phyloP scores from a whole-genome alignment of 2,329 filamentous ascomycete species.

The Fusarium goolgardi region DNA sequence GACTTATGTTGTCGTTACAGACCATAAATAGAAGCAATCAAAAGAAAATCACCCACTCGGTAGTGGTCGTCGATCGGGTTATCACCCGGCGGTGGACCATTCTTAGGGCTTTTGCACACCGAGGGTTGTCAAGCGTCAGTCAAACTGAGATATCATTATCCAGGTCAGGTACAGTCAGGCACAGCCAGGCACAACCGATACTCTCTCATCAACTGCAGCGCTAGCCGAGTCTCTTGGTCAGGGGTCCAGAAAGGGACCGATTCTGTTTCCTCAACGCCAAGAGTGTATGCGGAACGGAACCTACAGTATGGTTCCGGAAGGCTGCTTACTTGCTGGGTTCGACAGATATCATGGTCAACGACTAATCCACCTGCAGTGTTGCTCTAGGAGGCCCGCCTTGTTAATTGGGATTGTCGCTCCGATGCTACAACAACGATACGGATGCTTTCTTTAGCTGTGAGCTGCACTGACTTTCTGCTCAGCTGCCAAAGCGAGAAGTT shows the following conservation, averaged over 20 bases:
- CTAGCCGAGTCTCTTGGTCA: slow-evolving; percentile 27
- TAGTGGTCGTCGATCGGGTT: slow-evolving; percentile 36
- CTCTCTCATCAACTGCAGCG: slow-evolving; percentile 25
- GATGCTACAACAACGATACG: slow-evolving; percentile 6
- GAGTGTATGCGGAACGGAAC: not conserved
- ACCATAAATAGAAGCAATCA: slow-evolving; percentile 42
- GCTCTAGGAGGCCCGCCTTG: slow-evolving; percentile 3
- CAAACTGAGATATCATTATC: slow-evolving; percentile 23
- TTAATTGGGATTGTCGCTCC: slow-evolving; percentile 6
- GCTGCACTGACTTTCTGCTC: slow-evolving; percentile 9
- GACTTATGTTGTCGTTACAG: slow-evolving; percentile 20
- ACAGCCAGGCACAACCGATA: slow-evolving; percentile 14
- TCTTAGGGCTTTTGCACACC: slow-evolving; percentile 24
- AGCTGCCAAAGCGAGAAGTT: slow-evolving; percentile 6
- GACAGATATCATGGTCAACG: slow-evolving; percentile 7
- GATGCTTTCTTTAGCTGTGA: slow-evolving; percentile 12
- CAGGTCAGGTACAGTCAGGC: slow-evolving; percentile 1
- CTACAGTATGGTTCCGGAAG: slow-evolving; percentile 5
- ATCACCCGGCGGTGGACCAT: slow-evolving; percentile 33
- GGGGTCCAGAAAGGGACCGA: slow-evolving; percentile 29
- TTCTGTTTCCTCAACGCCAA: slow-evolving; percentile 13
- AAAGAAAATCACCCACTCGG: slow-evolving; percentile 23
- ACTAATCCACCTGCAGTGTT: slow-evolving; percentile 5
- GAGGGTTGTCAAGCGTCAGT: slow-evolving; percentile 24
- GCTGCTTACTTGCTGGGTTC: slow-evolving; percentile 8